These are phyloP conservation scores for Phalaenopsis aphrodite DNA, from an alignment of 106 monocot genomes.

Conservation along the genomic window DNA sequence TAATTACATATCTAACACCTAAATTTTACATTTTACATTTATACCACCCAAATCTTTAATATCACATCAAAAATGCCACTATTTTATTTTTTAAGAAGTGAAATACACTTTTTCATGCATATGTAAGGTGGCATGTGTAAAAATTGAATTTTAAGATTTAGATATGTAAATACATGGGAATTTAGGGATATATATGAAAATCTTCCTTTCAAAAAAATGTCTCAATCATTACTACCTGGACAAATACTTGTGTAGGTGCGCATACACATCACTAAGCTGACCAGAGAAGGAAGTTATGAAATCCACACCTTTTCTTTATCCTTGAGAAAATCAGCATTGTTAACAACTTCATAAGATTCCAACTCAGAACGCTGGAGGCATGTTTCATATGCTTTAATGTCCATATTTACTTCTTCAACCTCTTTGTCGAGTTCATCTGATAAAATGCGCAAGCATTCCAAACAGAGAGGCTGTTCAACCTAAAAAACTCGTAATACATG, in stretches of 20 bases:
- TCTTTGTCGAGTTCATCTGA: constrained; percentile 92
- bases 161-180: too few relatives aligned
- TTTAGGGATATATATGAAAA: too few relatives aligned
- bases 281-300: not conserved
- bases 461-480: constrained; percentile 74
- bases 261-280: not conserved
- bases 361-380: constrained; percentile 57
- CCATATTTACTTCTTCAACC: constrained; percentile 86
- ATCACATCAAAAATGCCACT: too few relatives aligned
- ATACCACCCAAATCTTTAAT: too few relatives aligned
- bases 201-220: not conserved
- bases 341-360: constrained; percentile 54
- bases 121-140: too few relatives aligned
- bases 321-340: constrained; percentile 66
- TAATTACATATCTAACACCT: too few relatives aligned
- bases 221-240: not conserved
- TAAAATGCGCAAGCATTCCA: constrained; percentile 89
- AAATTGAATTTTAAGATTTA: too few relatives aligned
- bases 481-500: constrained; percentile 12
- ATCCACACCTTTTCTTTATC: constrained; percentile 81
- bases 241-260: not conserved
- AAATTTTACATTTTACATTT: too few relatives aligned
- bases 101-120: too few relatives aligned
- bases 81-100: too few relatives aligned
- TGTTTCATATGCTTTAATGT: constrained; percentile 88